phyloP scores from a whole-genome alignment of 495 filamentous ascomycete genomes.

The Xylaria venustula region DNA sequence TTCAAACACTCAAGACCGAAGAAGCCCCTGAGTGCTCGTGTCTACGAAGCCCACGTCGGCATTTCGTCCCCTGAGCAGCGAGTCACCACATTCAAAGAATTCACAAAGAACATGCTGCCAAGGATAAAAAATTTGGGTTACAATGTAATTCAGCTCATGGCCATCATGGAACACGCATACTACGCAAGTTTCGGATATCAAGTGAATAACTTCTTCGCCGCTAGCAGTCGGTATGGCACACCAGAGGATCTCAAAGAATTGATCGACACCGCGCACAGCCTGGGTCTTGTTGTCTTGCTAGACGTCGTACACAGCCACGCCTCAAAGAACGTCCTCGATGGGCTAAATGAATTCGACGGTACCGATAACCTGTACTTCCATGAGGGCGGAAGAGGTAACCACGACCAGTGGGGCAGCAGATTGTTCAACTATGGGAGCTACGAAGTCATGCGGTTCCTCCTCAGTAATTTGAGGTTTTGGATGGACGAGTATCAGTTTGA shows the following conservation, averaged over 20 bases:
- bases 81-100: conserved; percentile 94
- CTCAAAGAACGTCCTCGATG: conserved; percentile 93
- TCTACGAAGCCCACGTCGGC: conserved; percentile 97
- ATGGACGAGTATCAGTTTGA: conserved; percentile 98
- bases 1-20: conserved; percentile 82
- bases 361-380: conserved; percentile 97
- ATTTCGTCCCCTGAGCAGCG: conserved; percentile 89
- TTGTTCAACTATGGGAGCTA: conserved; percentile 96
- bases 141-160: conserved; percentile 98
- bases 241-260: conserved; percentile 97
- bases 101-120: conserved; percentile 86
- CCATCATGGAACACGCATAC: conserved; percentile 98
- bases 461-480: conserved; percentile 97
- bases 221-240: conserved; percentile 89
- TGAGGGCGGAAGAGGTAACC: conserved; percentile 73
- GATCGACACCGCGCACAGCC: conserved; percentile 87
- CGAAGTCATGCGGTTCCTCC: conserved; percentile 88
- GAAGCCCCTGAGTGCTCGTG: conserved; percentile 81
- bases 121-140: conserved; percentile 90
- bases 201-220: conserved; percentile 97
- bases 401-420: conserved; percentile 93
- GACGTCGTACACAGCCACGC: conserved; percentile 98
- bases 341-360: conserved; percentile 91
- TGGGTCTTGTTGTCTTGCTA: conserved; percentile 89
- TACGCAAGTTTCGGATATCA: conserved; percentile 99